Evolutionary conservation across 1,284 basidiomycete species (phyloP), one percentile per base, ranked within the genome.

Genomic region (Leucoagaricus sp.): DNA sequence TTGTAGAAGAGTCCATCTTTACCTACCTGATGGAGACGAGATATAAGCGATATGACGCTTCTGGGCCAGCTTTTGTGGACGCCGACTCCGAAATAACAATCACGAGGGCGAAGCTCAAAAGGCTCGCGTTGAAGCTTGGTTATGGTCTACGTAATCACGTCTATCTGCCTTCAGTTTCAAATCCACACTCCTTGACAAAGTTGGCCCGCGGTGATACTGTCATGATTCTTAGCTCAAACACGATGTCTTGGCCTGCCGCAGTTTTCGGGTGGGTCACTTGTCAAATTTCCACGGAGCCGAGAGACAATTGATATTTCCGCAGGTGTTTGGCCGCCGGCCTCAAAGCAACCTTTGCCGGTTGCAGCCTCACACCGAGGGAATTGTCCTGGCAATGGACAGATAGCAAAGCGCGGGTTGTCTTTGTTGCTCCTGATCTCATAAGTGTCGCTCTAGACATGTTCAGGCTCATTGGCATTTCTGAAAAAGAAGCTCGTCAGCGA

Each of bases 31-130:
- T 81, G 38, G 63, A 63, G 6, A 58, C 58, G 3, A 50, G 62
- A 1, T 60, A 56, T 53, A 23, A 67, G 60, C 58, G 61, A 19
- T 75, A 71, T 55, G 65, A 71, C 2, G 69, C 63, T 0, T 47
- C 63, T 2, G 62, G 66, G 4, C 74, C 77, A 4, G 84, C 84
- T 1, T 86, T 81, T 65, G 76, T 87, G 42, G 86, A 88, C 59
- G 81, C 80, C 0, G 62, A 68, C 0, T 77, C 82, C 0, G 82
- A 76, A 0, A 65, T 69, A 2, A 70, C 72, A 5, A 59, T 88
- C 17, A 75, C 82, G 0, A 76, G 85, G 7, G 75, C 61, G 0
- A 68, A 77, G 12, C 63, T 85, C 17, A 74, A 74, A 34, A 67
- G 73, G 33, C 67, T 78, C 17, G 72, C 82, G 0, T 65, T 83